Conservation (phyloP, 2,329 filamentous ascomycete genomes). For the Zopfia rhizophila region DNA sequence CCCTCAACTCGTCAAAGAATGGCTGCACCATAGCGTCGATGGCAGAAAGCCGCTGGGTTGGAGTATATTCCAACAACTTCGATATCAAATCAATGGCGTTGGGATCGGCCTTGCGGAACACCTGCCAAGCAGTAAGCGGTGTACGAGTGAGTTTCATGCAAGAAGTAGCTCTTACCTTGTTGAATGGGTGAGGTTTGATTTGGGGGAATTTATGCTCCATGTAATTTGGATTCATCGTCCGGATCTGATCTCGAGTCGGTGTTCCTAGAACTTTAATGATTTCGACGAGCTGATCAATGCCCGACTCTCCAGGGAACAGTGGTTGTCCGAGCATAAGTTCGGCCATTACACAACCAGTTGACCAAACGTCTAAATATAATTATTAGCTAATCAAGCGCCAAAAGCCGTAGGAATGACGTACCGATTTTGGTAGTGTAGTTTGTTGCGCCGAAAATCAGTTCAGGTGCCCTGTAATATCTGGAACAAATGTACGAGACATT, state of each 20-base stretch:
- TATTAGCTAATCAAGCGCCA: constrained; percentile 30
- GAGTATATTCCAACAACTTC: constrained; percentile 93
- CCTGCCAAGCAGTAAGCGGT: constrained; percentile 57
- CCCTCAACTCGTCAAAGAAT: constrained; percentile 96
- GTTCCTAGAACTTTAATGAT: constrained; percentile 99
- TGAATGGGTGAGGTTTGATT: constrained; percentile 99
- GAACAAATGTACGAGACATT: constrained; percentile 99
- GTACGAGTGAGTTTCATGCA: not conserved
- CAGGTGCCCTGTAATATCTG: constrained; percentile 96
- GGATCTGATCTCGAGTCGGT: constrained; percentile 95
- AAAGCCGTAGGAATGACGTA: constrained; percentile 61
- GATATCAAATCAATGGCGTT: constrained; percentile 97
- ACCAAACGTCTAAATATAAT: constrained; percentile 85
- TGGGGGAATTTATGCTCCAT: constrained; percentile 99
- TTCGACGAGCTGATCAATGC: constrained; percentile 97
- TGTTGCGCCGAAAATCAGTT: constrained; percentile 97
- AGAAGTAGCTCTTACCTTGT: constrained; percentile 69
- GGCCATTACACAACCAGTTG: constrained; percentile 98
- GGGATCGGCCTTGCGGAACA: constrained; percentile 94
- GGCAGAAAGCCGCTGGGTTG: constrained; percentile 91
- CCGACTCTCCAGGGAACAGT: constrained; percentile 96
- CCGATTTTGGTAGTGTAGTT: constrained; percentile 99
- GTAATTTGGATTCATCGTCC: constrained; percentile 99
- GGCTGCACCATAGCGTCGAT: constrained; percentile 98
- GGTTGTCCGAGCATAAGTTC: constrained; percentile 99